Base-by-base conservation (phyloP, 306 rosid genomes). In the Sicyos baderoa region DNA sequence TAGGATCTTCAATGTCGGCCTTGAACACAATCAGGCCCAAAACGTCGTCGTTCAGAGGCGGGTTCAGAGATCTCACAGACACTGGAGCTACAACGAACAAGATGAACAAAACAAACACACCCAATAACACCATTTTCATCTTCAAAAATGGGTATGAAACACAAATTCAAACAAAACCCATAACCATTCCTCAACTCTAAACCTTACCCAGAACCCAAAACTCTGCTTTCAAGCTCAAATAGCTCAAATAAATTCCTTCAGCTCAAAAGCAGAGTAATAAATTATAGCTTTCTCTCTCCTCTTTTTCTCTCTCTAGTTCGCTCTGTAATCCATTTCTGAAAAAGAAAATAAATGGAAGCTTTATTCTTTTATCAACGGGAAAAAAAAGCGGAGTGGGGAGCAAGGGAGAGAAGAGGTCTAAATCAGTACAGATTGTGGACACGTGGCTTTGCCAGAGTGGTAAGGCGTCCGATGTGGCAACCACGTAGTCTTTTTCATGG, bases 1-100 rank as follows among this genome's bases (percentile, higher is more conserved):
- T 84, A 4, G 97, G 96, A 81, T 94, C 99, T 85, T 74, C 82
- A 54, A 90, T 78, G 54, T 94, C 96, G 3, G 97, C 91, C 78
- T 88, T 94, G 84, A 94, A 90, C 77, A 94, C 97, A 68, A 94
- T 90, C 75, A 94, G 74, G 35, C 97, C 99, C 87, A 94, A 68
- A 51, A 90, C 97, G 80, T 94, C 99, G 74, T 94, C 99, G 82
- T 90, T 94, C 50, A 94, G 76, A 19, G 95, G 86, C 4, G 99
- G 97, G 81, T 61, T 94, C 57, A 90, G 85, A 7, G 90, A 80
- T 52, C 72, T 60, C 71, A 54, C 88, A 7, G 13, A 69, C 21
- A 73, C 59, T 4, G 89, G 85, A 55, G 75, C 81, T 67, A 79
- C 62, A 15, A 82, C 64, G 48, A 83, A 44, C 68, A 88, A 32